A percentile compares a stretch with the other conserved stretches of the same genome.
These are phyloP conservation scores for Acanthamoeba rhysodes DNA, from an alignment of 208 protist genomes.

Conservation along the genomic window DNA sequence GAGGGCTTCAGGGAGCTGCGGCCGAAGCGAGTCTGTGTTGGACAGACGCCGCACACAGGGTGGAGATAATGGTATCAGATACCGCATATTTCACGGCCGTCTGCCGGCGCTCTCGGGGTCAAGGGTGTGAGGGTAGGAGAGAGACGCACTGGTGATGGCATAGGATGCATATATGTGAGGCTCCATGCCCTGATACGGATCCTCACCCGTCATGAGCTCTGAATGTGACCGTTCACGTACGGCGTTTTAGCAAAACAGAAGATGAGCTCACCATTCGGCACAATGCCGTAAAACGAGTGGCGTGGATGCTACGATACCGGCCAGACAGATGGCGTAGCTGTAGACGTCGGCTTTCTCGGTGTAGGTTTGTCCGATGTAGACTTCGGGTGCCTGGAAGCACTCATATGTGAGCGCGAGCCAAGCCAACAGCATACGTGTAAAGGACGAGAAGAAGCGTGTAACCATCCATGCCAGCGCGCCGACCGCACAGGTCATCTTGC, in stretches of 20 bases:
- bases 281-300: not conserved
- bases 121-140: not conserved
- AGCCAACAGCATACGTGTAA: not conserved
- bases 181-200: slow-evolving; percentile 57
- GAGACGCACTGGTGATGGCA: slow-evolving; percentile 10
- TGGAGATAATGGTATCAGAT: not conserved
- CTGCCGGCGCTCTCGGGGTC: not conserved
- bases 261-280: not conserved
- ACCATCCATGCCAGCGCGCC: slow-evolving; percentile 66
- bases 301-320: not conserved
- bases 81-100: not conserved
- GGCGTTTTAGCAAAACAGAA: not conserved
- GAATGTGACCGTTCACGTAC: not conserved
- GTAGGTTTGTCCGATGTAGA: slow-evolving; percentile 20
- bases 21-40: not conserved
- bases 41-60: not conserved
- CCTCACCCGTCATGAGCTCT: slow-evolving; percentile 65
- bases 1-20: not conserved
- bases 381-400: slow-evolving; percentile 28
- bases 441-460: not conserved
- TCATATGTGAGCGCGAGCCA: not conserved
- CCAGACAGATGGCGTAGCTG: slow-evolving; percentile 58
- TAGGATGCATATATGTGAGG: slow-evolving; percentile 51
- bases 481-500: slow-evolving; percentile 60
- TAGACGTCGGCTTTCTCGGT: slow-evolving; percentile 70